Base-by-base conservation (phyloP, 352 stramenopile genomes). In the Nothophytophthora sp. region DNA sequence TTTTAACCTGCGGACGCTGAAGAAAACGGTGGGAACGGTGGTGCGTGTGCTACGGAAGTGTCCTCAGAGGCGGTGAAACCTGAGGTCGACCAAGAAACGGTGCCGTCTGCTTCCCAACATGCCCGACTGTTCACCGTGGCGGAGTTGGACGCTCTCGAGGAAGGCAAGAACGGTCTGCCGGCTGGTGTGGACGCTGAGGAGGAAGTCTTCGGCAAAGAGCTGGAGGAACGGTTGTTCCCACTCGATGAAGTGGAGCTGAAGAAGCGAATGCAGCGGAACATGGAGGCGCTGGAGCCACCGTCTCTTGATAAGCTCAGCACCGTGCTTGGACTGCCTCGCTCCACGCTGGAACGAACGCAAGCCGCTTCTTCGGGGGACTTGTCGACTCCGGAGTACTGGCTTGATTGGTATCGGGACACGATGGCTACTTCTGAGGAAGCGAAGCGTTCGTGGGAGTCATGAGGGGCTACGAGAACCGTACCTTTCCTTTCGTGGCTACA, bases 131-230 rank as follows among this genome's bases (percentile, higher is more conserved):
- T 35, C 40, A 48, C 42, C 11, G 42, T 33, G 4, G 4, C 32
- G 5, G 30, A 50, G 22, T 32, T 41, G 4, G 30, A 27, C 5
- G 15, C 24, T 19, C 29, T 50, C 19, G 43, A 40, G 25, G 12
- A 16, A 15, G 43, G 43, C 23, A 22, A 24, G 15, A 7, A 5
- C 15, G 18, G 35, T 22, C n/a, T n/a, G 12, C 8, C 38, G 2
- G 16, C 16, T 30, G 45, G 37, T 6, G 15, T 22, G 12, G 15
- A 41, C 1, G 8, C 39, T 10, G 50, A 58, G 19, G 0, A 9
- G 16, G 30, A 58, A 7, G 40, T 50, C 13, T 58, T 46, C 15
- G 40, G 34, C 3, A 58, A 58, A 20, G 40, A 58, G 7, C 25
- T 58, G 1, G 30, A 58, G 7, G 50, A 51, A 6, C 33, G 40